These are phyloP conservation scores for Kappamyces sp. DNA, from an alignment of 192 early-diverging fungal species.

Conservation along the genomic window DNA sequence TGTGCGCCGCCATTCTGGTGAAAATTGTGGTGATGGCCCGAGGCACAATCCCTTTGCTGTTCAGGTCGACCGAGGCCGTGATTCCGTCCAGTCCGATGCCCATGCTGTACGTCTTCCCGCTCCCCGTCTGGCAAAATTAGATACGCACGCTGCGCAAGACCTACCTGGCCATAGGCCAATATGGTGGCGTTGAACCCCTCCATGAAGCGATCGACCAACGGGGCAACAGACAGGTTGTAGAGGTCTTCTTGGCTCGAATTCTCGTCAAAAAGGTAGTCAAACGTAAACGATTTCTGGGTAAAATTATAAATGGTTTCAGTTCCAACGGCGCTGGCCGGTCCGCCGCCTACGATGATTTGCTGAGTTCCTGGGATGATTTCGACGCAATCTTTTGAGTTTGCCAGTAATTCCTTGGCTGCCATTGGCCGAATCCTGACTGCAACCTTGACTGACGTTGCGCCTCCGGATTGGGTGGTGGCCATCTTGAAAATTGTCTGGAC, in stretches of 20 bases:
- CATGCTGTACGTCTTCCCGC: constrained; percentile 58
- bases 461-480: not conserved
- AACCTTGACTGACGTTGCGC: constrained; percentile 51
- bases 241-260: constrained; percentile 70
- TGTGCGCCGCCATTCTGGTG: constrained; percentile 4
- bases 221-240: constrained; percentile 66
- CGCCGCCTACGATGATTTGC: constrained; percentile 24
- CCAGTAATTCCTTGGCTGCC: constrained; percentile 63
- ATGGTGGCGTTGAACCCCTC: constrained; percentile 54
- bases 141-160: constrained; percentile 8
- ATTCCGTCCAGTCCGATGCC: constrained; percentile 43
- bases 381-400: constrained; percentile 55
- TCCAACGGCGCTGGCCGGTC: constrained; percentile 3
- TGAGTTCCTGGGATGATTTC: constrained; percentile 12
- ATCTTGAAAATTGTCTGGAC: no score
- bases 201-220: constrained; percentile 45
- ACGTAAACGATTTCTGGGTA: constrained; percentile 33
- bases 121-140: constrained; percentile 36
- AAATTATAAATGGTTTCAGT: constrained; percentile 12
- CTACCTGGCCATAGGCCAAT: constrained; percentile 48
- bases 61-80: constrained; percentile 13
- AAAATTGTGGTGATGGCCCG: constrained; percentile 42
- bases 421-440: constrained; percentile 77
- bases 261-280: constrained; percentile 62
- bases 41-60: constrained; percentile 36